Evolutionary conservation across 1,139 yeast species (phyloP).

Genomic region (Pichia sp.): DNA sequence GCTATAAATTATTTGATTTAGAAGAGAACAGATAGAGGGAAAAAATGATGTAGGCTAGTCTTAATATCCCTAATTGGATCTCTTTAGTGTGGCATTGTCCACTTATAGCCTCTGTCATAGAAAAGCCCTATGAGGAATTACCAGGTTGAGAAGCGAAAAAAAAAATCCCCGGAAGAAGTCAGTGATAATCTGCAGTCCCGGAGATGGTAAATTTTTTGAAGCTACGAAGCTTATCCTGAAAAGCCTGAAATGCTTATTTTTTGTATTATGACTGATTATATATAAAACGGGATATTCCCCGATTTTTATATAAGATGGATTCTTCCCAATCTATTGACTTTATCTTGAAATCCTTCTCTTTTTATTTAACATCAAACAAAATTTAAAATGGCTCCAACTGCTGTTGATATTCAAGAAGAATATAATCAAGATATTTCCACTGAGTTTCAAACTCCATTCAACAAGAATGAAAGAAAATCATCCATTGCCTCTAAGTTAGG

Average conservation of each 20-base stretch:
- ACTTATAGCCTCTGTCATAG: too few relatives aligned
- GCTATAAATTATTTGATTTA: constrained; percentile 68
- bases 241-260: background rate
- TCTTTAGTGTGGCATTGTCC: too few relatives aligned
- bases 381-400: constrained; percentile 28
- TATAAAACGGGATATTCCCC: background rate
- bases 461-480: constrained; percentile 20
- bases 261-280: background rate
- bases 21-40: constrained; percentile 3
- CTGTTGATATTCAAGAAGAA: constrained; percentile 27
- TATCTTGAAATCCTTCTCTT: background rate
- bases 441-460: constrained; percentile 16
- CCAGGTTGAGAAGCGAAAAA: too few relatives aligned
- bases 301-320: background rate
- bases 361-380: background rate
- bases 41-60: too few relatives aligned
- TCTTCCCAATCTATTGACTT: background rate
- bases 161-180: background rate
- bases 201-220: background rate
- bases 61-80: too few relatives aligned
- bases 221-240: too few relatives aligned
- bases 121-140: too few relatives aligned
- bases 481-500: constrained; percentile 26
- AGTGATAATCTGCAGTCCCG: background rate
- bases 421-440: constrained; percentile 20